These are phyloP conservation scores for Corrigiola litoralis DNA, from an alignment of 179 eudicot genomes.

Conservation along the genomic window DNA sequence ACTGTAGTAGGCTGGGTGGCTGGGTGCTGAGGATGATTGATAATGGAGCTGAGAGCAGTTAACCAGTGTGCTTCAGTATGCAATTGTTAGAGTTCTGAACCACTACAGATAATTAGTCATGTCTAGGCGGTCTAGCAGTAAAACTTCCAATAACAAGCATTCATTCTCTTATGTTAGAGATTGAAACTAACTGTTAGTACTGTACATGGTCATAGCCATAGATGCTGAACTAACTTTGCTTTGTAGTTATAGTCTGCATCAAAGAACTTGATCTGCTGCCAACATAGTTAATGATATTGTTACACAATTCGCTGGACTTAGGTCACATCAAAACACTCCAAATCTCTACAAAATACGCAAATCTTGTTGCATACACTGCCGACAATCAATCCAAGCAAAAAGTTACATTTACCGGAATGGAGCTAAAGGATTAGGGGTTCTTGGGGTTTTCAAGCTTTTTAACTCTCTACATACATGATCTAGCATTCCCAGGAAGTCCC, in stretches of 20 bases:
- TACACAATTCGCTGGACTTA: slow-evolving; percentile 19
- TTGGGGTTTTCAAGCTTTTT: slow-evolving; percentile 47
- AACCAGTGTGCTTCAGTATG: too few relatives aligned
- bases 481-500: slow-evolving; percentile 83
- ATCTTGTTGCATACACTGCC: slow-evolving; percentile 20
- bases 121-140: too few relatives aligned
- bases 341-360: slow-evolving; percentile 17
- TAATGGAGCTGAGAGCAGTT: too few relatives aligned
- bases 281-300: slow-evolving; percentile 14
- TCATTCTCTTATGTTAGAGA: too few relatives aligned
- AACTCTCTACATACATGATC: slow-evolving; percentile 92
- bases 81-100: too few relatives aligned
- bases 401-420: slow-evolving; percentile 40
- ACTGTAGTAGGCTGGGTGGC: too few relatives aligned
- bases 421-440: slow-evolving; percentile 55
- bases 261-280: background rate
- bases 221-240: background rate
- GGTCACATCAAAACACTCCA: slow-evolving; percentile 21
- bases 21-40: too few relatives aligned
- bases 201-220: background rate
- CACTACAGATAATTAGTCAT: too few relatives aligned
- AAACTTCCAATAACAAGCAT: too few relatives aligned
- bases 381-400: slow-evolving; percentile 3
- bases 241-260: background rate
- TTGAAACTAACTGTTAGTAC: too few relatives aligned